Evolutionary conservation across 2,329 filamentous ascomycete genomes (phyloP), one percentile per base, ranked within the genome.

Genomic region (Blastomyces parvus): DNA sequence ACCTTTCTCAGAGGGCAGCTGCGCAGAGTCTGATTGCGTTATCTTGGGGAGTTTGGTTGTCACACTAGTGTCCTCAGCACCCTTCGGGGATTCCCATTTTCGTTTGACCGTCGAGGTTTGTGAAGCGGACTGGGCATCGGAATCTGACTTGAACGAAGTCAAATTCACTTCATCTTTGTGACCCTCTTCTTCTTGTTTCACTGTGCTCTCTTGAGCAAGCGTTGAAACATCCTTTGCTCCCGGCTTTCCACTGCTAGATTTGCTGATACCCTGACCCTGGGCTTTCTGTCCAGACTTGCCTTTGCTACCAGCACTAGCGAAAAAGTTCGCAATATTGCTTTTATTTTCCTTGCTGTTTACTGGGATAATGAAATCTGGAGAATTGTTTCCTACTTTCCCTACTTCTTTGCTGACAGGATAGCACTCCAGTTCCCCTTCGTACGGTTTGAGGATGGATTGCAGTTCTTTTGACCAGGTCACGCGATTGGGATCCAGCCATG

Each of bases 251-350:
- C 70, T 17, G 14, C 52, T 70, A 0, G 68, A 68, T 69, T 62
- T 78, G 78, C 62, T 75, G 75, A 48, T 55, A 42, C 42, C 36
- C 0, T 5, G 14, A 14, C 0, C 5, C 30, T 42, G 56, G 27
- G 14, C n/a, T 22, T 59, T 44, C 22, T 48, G 57, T 17, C 36
- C 56, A 33, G 36, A 22, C n/a, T 61, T 61, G 27, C 30, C 60
- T 65, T 82, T 72, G n/a, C 36, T 38, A 1, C 74, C 68, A 7
- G 75, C 80, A 52, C 85, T 88, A 8, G 82, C 82, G 71, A 97
- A 97, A 79, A 96, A 97, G 70, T 96, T 96, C 56, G 89, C 89
- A 74, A 97, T 97, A 68, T 94, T 97, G 59, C 83, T 86, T 78
- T 95, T 97, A 74, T 97, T 97, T 70, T 92, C 89, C 67, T 85